Conservation (phyloP, 768 basidiomycete species). For the Termitomyces sp. region DNA sequence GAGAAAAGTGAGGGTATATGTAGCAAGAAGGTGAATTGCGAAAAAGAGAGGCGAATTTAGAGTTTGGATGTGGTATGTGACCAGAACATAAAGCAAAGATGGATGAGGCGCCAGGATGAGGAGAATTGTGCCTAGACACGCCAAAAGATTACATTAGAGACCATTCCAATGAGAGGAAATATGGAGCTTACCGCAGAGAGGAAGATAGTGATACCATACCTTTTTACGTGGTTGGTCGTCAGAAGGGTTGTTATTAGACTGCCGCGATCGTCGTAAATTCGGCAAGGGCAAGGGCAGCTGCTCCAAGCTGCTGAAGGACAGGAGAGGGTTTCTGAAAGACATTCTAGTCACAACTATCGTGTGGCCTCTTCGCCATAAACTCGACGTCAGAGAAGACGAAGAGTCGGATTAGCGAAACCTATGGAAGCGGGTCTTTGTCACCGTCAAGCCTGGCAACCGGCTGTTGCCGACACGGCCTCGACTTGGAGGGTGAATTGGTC, state of each 20-base stretch:
- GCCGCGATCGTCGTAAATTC: not conserved
- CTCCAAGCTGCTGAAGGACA: slow-evolving; percentile 19
- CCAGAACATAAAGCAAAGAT: slow-evolving; percentile 63
- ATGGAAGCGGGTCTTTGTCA: too few species aligned
- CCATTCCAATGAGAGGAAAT: too few species aligned
- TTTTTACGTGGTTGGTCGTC: slow-evolving; percentile 31
- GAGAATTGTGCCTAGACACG: slow-evolving; percentile 33
- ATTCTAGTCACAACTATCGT: slow-evolving; percentile 12
- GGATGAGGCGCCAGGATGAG: slow-evolving; percentile 73
- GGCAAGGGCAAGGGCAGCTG: slow-evolving; percentile 8
- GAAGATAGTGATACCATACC: slow-evolving; percentile 56
- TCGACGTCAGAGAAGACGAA: not conserved
- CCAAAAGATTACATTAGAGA: not conserved
- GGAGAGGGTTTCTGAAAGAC: slow-evolving; percentile 15
- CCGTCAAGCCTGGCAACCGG: too few species aligned
- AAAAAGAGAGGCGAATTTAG: slow-evolving; percentile 45
- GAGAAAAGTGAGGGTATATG: slow-evolving; percentile 65
- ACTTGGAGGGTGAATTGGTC: too few species aligned
- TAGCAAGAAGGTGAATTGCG: slow-evolving; percentile 49
- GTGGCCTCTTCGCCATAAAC: slow-evolving; percentile 7
- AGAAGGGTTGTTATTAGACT: not conserved
- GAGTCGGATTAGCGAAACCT: not conserved
- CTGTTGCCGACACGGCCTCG: not conserved
- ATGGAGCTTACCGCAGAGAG: slow-evolving; percentile 44
- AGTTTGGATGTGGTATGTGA: slow-evolving; percentile 61